Evolutionary conservation across 495 filamentous ascomycete genomes (phyloP).

Genomic region (Tricharina praecox): DNA sequence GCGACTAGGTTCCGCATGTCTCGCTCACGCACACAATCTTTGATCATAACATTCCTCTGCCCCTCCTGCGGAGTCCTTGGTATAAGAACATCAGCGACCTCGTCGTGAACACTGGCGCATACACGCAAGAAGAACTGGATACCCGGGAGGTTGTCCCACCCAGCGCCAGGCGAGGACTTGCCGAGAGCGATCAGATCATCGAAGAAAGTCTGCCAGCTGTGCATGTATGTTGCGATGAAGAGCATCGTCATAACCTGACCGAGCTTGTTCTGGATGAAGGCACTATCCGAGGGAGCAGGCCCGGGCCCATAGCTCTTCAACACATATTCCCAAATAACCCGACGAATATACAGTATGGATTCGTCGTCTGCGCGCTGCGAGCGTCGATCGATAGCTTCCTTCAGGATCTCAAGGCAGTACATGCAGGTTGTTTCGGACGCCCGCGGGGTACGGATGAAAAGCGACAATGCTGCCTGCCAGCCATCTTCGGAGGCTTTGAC

Average conservation of each 20-base stretch:
- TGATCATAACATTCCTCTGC: constrained; percentile 64
- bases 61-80: constrained; percentile 54
- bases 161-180: constrained; percentile 31
- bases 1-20: constrained; percentile 71
- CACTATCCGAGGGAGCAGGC: constrained; percentile 41
- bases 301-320: constrained; percentile 49
- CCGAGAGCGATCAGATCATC: constrained; percentile 68
- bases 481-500: constrained; percentile 31
- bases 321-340: constrained; percentile 61
- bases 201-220: constrained; percentile 72
- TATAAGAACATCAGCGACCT: constrained; percentile 86
- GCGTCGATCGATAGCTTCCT: constrained; percentile 58
- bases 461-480: constrained; percentile 69
- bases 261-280: constrained; percentile 86
- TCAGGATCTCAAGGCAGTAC: constrained; percentile 76
- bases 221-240: constrained; percentile 67
- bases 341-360: constrained; percentile 51
- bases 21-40: constrained; percentile 67
- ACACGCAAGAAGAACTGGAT: constrained; percentile 79
- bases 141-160: constrained; percentile 51
- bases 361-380: constrained; percentile 49
- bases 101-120: constrained; percentile 77
- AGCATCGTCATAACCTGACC: constrained; percentile 86
- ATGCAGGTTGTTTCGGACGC: constrained; percentile 70
- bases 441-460: constrained; percentile 71